These are phyloP conservation scores for Raphanus sativus DNA, from an alignment of 345 rosid genomes.

Conservation along the genomic window DNA sequence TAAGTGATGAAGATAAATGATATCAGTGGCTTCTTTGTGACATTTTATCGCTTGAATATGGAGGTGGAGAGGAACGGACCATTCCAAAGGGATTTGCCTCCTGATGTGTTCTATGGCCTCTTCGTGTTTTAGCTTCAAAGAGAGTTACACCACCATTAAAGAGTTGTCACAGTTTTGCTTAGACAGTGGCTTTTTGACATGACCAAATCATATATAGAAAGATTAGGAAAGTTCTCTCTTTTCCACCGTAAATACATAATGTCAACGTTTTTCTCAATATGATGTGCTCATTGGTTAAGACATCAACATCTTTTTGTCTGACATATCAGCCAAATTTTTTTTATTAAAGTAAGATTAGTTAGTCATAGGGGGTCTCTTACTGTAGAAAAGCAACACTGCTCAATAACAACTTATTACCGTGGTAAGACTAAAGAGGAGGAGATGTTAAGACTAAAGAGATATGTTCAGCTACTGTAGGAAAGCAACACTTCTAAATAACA, in stretches of 20 bases:
- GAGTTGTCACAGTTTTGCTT: neutral
- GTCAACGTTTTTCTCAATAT: neutral
- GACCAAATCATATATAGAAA: slow-evolving; percentile 5
- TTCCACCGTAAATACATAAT: slow-evolving; percentile 2
- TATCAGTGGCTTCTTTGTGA: neutral
- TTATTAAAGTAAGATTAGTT: no score
- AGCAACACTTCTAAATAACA: no score
- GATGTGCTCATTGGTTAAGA: neutral
- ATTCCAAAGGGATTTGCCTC: slow-evolving; percentile 1
- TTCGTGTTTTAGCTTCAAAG: slow-evolving; percentile 14
- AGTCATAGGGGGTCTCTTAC: no score
- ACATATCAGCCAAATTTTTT: no score
- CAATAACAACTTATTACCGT: no score
- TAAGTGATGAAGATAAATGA: slow-evolving; percentile 16
- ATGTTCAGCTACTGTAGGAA: no score
- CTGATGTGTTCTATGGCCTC: slow-evolving; percentile 13
- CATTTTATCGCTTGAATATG: slow-evolving; percentile 1
- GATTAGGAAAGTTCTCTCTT: neutral
- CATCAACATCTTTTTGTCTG: no score
- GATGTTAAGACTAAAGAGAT: no score
- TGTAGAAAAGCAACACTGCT: no score
- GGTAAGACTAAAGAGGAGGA: no score
- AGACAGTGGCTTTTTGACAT: slow-evolving; percentile 8
- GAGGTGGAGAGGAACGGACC: neutral
- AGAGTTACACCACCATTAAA: slow-evolving; percentile 7